These are phyloP conservation scores for Cryphonectria radicalis DNA, from an alignment of 2,329 filamentous ascomycete species.

Conservation along the genomic window DNA sequence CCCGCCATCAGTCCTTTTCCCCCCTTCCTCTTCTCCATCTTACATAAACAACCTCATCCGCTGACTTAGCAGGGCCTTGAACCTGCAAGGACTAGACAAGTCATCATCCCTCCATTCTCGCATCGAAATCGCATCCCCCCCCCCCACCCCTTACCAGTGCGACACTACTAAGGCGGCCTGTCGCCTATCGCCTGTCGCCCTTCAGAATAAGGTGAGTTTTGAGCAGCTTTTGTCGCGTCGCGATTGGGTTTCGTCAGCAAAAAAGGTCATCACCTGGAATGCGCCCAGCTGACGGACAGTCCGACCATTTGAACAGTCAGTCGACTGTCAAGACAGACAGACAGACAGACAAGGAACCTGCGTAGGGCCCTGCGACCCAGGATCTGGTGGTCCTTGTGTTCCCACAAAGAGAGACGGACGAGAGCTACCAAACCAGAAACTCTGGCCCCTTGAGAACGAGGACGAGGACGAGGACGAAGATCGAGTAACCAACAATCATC, in stretches of 20 bases:
- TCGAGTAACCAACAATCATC: too few species aligned
- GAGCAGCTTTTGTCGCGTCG: not conserved
- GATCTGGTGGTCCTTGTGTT: not conserved
- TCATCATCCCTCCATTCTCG: conserved; percentile 16
- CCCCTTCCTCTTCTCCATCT: conserved; percentile 23
- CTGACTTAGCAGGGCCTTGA: conserved; percentile 29
- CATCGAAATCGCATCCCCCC: not conserved
- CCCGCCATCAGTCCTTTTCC: conserved; percentile 10
- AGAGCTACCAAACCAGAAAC: too few species aligned
- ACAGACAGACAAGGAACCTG: not conserved
- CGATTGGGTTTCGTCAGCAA: not conserved
- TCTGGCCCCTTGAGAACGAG: too few species aligned
- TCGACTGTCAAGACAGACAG: not conserved
- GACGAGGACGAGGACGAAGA: too few species aligned
- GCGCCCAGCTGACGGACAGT: not conserved
- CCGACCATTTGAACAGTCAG: not conserved
- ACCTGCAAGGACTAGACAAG: conserved; percentile 12
- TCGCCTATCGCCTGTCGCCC: conserved; percentile 3
- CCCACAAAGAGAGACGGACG: too few species aligned
- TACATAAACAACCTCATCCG: conserved; percentile 30
- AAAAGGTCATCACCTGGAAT: not conserved
- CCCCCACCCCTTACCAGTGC: not conserved
- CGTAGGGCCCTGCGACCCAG: not conserved
- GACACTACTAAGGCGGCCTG: not conserved
- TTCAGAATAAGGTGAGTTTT: not conserved